Conservation (phyloP, 805 yeast species). For the Yarrowia yakushimensis region DNA sequence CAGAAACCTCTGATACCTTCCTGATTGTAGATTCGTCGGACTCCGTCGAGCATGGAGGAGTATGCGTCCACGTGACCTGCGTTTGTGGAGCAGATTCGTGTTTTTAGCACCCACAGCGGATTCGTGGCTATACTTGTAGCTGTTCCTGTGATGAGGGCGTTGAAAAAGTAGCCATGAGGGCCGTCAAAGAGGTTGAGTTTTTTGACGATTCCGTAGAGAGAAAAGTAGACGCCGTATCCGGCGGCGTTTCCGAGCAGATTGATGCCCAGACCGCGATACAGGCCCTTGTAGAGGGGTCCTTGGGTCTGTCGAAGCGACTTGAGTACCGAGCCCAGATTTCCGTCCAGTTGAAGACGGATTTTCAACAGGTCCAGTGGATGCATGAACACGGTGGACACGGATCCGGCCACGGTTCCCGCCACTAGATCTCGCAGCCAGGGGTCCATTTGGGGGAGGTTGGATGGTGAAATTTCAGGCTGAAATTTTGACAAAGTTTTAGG, state of each 20-base stretch:
- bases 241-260: conserved; percentile 78
- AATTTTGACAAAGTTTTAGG: no score
- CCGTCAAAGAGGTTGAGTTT: not conserved
- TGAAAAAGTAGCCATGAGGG: conserved; percentile 43
- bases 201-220: conserved; percentile 43
- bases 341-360: conserved; percentile 69
- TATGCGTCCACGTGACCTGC: conserved; percentile 49
- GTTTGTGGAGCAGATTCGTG: conserved; percentile 68
- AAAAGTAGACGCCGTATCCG: conserved; percentile 89
- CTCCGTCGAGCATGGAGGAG: conserved; percentile 54
- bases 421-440: conserved; percentile 42
- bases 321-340: not conserved
- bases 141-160: conserved; percentile 71
- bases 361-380: conserved; percentile 91
- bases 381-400: conserved; percentile 68
- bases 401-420: conserved; percentile 80
- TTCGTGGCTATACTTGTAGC: conserved; percentile 75
- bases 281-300: conserved; percentile 32
- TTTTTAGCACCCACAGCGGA: conserved; percentile 94
- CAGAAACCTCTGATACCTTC: conserved; percentile 66
- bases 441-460: not conserved
- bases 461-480: not conserved
- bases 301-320: conserved; percentile 19
- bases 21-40: conserved; percentile 43
- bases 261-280: conserved; percentile 75